A percentile compares a stretch with the other conserved stretches of the same genome.
phyloP scores from a whole-genome alignment of 768 basidiomycete species.

The Multifurca ochricompacta region DNA sequence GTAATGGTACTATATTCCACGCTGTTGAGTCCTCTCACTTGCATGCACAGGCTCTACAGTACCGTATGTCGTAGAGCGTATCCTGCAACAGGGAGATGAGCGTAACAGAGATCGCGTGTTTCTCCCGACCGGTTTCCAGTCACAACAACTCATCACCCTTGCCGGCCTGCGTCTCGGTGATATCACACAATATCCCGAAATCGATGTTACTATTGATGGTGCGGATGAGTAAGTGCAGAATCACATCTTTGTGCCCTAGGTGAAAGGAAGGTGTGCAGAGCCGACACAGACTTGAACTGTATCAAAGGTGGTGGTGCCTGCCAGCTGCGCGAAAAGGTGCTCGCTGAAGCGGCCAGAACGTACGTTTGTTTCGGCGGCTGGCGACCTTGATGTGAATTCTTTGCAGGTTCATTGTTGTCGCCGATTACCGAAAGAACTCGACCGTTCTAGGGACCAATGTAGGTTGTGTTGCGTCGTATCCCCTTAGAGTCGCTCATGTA shows the following conservation, averaged over 20 bases:
- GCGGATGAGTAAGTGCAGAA: conserved; percentile 76
- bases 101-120: conserved; percentile 79
- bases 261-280: conserved; percentile 39
- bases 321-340: conserved; percentile 93
- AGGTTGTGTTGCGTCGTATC: conserved; percentile 26
- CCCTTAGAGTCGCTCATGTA: conserved; percentile 5
- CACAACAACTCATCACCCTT: conserved; percentile 86
- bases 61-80: conserved; percentile 93
- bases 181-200: conserved; percentile 76
- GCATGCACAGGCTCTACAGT: conserved; percentile 72
- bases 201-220: conserved; percentile 97
- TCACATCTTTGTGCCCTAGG: background rate
- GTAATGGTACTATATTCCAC: conserved; percentile 29
- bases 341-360: conserved; percentile 92
- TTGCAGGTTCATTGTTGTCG: conserved; percentile 77
- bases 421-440: conserved; percentile 94
- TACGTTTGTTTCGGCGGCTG: conserved; percentile 30
- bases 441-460: conserved; percentile 75
- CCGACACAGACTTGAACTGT: conserved; percentile 78
- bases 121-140: conserved; percentile 95
- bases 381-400: background rate
- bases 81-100: conserved; percentile 71
- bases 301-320: conserved; percentile 98
- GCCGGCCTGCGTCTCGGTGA: conserved; percentile 76
- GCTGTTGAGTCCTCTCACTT: background rate